phyloP scores from a whole-genome alignment of 805 yeast genomes.

The Yamadazyma paraphyllophila region DNA sequence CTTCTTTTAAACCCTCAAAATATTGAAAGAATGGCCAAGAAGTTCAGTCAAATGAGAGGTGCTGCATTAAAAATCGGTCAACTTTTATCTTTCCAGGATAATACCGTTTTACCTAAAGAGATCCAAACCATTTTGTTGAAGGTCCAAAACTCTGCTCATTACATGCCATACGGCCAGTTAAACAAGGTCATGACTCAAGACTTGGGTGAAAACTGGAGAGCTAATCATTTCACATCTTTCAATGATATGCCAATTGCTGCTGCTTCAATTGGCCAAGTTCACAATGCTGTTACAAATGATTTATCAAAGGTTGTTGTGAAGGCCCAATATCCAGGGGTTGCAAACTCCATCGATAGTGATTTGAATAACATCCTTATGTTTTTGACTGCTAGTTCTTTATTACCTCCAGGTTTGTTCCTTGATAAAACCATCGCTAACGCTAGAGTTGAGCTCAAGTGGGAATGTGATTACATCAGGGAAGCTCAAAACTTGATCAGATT shows the following conservation, averaged over 20 bases:
- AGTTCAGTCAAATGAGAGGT: conserved; percentile 94
- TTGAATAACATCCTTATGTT: conserved; percentile 79
- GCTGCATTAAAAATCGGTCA: conserved; percentile 98
- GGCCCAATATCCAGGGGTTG: conserved; percentile 97
- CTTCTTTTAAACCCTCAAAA: conserved; percentile 76
- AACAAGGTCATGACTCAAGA: conserved; percentile 70
- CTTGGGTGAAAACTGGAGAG: conserved; percentile 79
- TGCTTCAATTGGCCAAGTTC: conserved; percentile 95
- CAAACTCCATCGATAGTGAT: conserved; percentile 89
- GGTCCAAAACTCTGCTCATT: conserved; percentile 93
- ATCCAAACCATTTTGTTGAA: conserved; percentile 75
- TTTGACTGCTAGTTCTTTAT: conserved; percentile 77
- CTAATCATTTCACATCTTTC: conserved; percentile 62
- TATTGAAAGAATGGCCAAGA: conserved; percentile 82
- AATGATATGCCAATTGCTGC: conserved; percentile 94
- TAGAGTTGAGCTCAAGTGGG: conserved; percentile 92
- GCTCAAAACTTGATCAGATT: conserved; percentile 74
- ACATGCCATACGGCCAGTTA: conserved; percentile 92
- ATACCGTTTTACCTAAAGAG: conserved; percentile 78
- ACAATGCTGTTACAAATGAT: conserved; percentile 68
- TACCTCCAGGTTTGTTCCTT: conserved; percentile 89
- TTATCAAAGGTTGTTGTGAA: conserved; percentile 84
- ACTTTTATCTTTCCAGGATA: conserved; percentile 92
- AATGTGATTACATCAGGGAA: conserved; percentile 92
- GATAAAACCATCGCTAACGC: conserved; percentile 94